Percentiles rank a stretch among this genome's conserved stretches.
phyloP scores from a whole-genome alignment of 1,284 basidiomycete genomes.

The Mycena sp. region DNA sequence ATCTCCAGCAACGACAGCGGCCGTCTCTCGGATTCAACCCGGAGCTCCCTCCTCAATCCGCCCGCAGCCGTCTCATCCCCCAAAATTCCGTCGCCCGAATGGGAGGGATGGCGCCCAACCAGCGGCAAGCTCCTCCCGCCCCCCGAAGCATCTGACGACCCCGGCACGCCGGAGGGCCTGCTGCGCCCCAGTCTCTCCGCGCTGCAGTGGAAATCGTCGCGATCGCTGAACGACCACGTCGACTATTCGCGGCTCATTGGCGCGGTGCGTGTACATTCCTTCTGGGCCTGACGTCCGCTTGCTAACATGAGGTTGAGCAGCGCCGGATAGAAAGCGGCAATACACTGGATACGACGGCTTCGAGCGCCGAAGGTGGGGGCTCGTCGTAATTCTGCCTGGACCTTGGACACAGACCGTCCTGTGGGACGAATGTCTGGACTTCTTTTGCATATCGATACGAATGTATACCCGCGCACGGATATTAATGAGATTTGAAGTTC shows the following conservation, averaged over 20 bases:
- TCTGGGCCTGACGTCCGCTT: background rate
- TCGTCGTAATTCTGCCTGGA: no score
- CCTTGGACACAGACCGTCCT: no score
- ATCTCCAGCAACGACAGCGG: background rate
- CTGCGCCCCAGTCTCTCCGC: constrained; percentile 11
- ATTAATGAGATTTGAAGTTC: no score
- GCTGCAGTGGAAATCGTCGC: constrained; percentile 10
- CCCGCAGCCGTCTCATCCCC: background rate
- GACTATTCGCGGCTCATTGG: constrained; percentile 21
- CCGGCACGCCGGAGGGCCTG: constrained; percentile 6
- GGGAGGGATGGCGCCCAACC: background rate
- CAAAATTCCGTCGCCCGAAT: background rate
- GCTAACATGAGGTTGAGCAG: background rate
- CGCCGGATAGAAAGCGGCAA: background rate
- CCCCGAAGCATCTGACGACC: background rate
- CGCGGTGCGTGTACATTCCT: background rate
- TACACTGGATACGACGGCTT: background rate
- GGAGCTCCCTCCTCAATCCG: constrained; percentile 21
- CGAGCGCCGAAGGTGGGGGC: no score
- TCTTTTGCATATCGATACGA: no score
- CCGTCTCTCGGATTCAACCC: background rate
- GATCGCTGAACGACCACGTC: constrained; percentile 14
- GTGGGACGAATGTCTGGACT: no score
- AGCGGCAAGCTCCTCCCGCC: background rate
- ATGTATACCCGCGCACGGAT: no score